Conservation (phyloP, 2,329 filamentous ascomycete species). For the Epichloe uncinata region DNA sequence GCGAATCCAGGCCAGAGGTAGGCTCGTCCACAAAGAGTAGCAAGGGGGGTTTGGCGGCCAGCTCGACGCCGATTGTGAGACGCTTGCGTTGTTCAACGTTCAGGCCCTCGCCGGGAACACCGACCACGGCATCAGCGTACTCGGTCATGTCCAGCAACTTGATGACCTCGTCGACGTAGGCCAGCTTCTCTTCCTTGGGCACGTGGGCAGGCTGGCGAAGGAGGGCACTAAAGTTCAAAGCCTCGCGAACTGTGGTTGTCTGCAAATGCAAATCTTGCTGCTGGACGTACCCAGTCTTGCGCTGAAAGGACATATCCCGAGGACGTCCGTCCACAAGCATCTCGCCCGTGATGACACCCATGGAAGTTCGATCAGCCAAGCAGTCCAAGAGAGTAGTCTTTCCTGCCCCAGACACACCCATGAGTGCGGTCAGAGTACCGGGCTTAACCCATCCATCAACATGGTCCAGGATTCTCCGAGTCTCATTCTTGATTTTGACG, state of each 20-base stretch:
- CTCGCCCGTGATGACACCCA: conserved; percentile 78
- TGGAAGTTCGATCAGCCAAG: conserved; percentile 71
- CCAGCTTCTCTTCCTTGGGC: conserved; percentile 64
- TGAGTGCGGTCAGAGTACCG: conserved; percentile 76
- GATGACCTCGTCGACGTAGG: conserved; percentile 83
- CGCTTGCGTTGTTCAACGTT: conserved; percentile 61
- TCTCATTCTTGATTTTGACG: conserved; percentile 64
- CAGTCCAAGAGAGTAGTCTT: conserved; percentile 87
- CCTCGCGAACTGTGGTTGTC: conserved; percentile 78
- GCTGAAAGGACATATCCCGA: conserved; percentile 72
- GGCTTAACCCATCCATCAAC: conserved; percentile 93
- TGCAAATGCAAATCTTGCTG: conserved; percentile 83
- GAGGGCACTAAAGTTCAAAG: conserved; percentile 71
- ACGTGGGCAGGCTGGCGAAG: conserved; percentile 70
- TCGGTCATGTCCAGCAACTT: conserved; percentile 81
- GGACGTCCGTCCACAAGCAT: conserved; percentile 56
- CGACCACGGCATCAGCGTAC: conserved; percentile 82
- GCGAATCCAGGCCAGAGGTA: conserved; percentile 83
- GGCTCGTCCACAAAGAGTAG: conserved; percentile 91
- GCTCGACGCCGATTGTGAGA: conserved; percentile 89
- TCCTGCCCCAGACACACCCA: conserved; percentile 87
- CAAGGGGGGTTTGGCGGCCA: conserved; percentile 76
- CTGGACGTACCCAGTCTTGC: conserved; percentile 84
- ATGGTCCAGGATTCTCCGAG: conserved; percentile 64
- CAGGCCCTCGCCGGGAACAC: conserved; percentile 76